Evolutionary conservation across 2,329 filamentous ascomycete genomes (phyloP).

Genomic region (Blastomyces emzantsi): DNA sequence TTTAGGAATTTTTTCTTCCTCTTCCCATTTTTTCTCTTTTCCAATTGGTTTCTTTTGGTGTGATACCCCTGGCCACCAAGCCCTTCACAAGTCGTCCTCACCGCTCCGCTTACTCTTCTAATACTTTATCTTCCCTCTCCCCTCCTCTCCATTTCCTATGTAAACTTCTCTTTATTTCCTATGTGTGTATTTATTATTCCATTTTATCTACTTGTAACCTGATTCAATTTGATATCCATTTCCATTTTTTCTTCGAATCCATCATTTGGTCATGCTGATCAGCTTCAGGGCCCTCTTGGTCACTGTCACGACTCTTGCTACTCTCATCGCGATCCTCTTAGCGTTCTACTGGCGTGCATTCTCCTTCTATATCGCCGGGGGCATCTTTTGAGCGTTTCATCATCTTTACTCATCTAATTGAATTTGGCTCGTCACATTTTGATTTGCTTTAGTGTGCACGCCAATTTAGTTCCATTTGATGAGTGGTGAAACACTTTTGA

Average conservation of each 20-base stretch:
- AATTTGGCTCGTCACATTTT: background rate
- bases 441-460: background rate
- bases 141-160: background rate
- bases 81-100: constrained; percentile 8
- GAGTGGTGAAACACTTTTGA: background rate
- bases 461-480: background rate
- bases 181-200: background rate
- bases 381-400: background rate
- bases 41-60: background rate
- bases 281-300: constrained; percentile 27
- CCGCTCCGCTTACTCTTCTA: background rate
- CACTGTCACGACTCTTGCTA: constrained; percentile 21
- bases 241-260: constrained; percentile 3
- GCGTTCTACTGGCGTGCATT: constrained; percentile 25
- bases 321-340: constrained; percentile 19
- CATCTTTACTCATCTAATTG: constrained; percentile 4
- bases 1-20: constrained; percentile 10
- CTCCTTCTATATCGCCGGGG: constrained; percentile 6
- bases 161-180: background rate
- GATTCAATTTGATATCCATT: constrained; percentile 9
- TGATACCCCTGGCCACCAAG: background rate
- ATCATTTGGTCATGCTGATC: constrained; percentile 22
- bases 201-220: constrained; percentile 8
- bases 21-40: constrained; percentile 14
- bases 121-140: background rate